Evolutionary conservation across 2,329 filamentous ascomycete genomes (phyloP).

Genomic region (Aspergillus novoparasiticus): DNA sequence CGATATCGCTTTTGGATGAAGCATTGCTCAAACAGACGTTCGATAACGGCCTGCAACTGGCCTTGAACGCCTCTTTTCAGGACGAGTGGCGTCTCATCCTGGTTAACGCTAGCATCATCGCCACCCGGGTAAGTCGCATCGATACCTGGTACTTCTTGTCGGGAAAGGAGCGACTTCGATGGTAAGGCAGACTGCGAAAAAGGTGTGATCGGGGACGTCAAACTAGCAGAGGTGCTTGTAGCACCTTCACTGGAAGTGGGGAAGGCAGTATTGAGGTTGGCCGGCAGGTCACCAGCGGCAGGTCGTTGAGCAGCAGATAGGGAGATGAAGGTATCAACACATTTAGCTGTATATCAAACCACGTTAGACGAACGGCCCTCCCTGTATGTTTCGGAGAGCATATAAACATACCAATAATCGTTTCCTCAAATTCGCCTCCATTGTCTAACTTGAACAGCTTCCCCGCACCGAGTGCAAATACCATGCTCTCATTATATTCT

Average conservation of each 20-base stretch:
- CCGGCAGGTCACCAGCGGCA: constrained; percentile 55
- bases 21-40: constrained; percentile 88
- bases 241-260: constrained; percentile 66
- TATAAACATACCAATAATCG: constrained; percentile 73
- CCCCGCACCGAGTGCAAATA: constrained; percentile 90
- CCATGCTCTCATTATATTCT: constrained; percentile 99
- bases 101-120: constrained; percentile 57
- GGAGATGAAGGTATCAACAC: constrained; percentile 95
- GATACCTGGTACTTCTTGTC: constrained; percentile 66
- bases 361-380: constrained; percentile 11
- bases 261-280: constrained; percentile 81
- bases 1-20: constrained; percentile 83
- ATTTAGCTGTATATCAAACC: constrained; percentile 65
- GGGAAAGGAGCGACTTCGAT: constrained; percentile 91
- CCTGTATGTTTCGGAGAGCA: not conserved
- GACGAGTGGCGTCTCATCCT: constrained; percentile 63
- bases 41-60: constrained; percentile 80
- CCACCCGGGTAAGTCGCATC: constrained; percentile 59
- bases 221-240: constrained; percentile 63
- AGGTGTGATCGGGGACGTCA: constrained; percentile 87
- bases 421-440: constrained; percentile 95
- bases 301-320: constrained; percentile 64
- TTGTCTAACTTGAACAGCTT: constrained; percentile 92
- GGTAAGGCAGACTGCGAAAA: constrained; percentile 93
- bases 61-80: constrained; percentile 74